Evolutionary conservation across 139 green algal genomes (phyloP).

Genomic region (Micractinium sp.): DNA sequence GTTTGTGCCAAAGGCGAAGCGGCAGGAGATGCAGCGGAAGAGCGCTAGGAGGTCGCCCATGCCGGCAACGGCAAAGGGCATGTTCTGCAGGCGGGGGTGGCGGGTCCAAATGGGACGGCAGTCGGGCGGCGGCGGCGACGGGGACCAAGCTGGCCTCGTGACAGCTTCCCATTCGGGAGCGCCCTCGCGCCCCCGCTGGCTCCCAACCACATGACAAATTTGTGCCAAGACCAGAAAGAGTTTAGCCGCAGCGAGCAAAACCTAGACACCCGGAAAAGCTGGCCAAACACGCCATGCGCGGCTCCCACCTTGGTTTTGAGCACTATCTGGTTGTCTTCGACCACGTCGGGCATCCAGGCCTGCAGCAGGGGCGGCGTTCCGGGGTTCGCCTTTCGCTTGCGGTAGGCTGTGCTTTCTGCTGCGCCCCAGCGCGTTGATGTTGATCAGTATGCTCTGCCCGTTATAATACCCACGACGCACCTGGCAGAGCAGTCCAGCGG

Average conservation of each 20-base stretch:
- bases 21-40: constrained; percentile 68
- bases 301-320: constrained; percentile 48
- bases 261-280: no score
- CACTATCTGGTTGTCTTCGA: constrained; percentile 30
- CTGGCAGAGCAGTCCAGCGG: constrained; percentile 50
- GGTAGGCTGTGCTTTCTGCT: no score
- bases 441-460: not conserved
- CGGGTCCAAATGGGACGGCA: not conserved
- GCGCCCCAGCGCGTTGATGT: not conserved
- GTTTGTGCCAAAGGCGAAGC: constrained; percentile 60
- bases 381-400: no score
- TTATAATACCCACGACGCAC: constrained; percentile 1
- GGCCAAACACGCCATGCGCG: not conserved
- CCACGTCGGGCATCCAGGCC: constrained; percentile 53
- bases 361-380: not conserved
- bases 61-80: constrained; percentile 65
- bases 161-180: no score
- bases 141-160: no score
- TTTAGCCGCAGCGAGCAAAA: no score
- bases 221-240: no score
- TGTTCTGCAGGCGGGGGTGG: constrained; percentile 22
- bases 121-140: not conserved
- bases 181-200: no score
- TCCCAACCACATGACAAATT: no score
- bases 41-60: constrained; percentile 61